Evolutionary conservation across 169 alveolate species (phyloP).

Genomic region (Eimeria falciformis): DNA sequence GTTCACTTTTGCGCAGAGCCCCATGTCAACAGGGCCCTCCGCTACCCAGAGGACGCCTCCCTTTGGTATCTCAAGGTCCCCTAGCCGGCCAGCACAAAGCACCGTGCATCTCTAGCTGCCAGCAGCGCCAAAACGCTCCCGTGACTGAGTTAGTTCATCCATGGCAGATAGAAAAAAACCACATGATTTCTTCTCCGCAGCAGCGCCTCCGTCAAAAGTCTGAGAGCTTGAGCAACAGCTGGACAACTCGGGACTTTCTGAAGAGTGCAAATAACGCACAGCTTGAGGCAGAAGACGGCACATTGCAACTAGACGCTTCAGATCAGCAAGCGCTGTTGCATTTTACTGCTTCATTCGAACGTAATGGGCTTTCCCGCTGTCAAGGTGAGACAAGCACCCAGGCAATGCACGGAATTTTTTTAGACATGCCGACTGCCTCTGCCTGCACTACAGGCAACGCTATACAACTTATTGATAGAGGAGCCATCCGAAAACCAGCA

Average conservation of each 20-base stretch:
- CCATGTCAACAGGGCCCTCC: conserved; percentile 61
- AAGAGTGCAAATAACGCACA: conserved; percentile 52
- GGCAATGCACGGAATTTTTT: background rate
- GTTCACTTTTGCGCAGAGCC: background rate
- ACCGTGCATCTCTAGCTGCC: background rate
- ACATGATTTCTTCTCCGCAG: background rate
- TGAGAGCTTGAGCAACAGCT: conserved; percentile 57
- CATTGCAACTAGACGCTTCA: conserved; percentile 59
- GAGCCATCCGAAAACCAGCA: too few relatives aligned
- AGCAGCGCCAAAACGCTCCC: background rate
- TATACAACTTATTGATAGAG: background rate
- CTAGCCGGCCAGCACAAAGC: background rate
- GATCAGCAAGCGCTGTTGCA: conserved; percentile 52
- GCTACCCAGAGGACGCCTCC: conserved; percentile 22
- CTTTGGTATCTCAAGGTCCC: background rate
- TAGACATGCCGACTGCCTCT: background rate
- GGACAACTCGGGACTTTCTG: conserved; percentile 64
- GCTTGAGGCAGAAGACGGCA: conserved; percentile 21
- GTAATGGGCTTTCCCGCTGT: conserved; percentile 27
- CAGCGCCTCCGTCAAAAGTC: conserved; percentile 6
- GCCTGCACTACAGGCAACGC: background rate
- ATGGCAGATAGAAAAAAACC: conserved; percentile 7
- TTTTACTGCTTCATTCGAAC: conserved; percentile 37
- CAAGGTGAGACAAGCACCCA: background rate
- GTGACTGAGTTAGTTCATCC: background rate